A percentile compares a stretch with the other conserved stretches of the same genome.
These are phyloP conservation scores for Candida ascalaphidarum DNA, from an alignment of 805 yeast species.

Conservation along the genomic window DNA sequence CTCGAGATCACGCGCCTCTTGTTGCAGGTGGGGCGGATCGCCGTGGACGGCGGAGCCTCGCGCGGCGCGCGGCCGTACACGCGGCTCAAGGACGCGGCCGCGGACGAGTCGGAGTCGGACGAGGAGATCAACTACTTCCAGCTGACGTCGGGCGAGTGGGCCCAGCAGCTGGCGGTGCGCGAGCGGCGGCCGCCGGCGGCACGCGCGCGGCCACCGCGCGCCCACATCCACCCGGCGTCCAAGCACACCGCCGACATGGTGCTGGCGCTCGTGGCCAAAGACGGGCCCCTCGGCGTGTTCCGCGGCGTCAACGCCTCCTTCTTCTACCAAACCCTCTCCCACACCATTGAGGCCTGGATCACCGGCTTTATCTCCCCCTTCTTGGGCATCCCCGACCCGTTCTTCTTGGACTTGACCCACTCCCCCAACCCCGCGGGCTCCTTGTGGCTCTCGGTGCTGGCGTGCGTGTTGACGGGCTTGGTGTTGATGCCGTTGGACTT, in stretches of 20 bases:
- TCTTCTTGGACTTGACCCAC: constrained; percentile 72
- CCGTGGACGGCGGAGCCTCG: background rate
- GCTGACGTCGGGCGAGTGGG: constrained; percentile 5
- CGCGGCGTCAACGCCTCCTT: constrained; percentile 76
- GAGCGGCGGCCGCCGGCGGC: background rate
- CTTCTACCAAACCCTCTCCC: constrained; percentile 62
- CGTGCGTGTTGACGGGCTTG: constrained; percentile 65
- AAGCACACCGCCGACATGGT: constrained; percentile 59
- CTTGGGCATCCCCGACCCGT: constrained; percentile 80
- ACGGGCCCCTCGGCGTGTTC: constrained; percentile 63
- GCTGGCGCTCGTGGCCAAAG: constrained; percentile 57
- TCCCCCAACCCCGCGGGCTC: constrained; percentile 69
- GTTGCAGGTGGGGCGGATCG: constrained; percentile 57
- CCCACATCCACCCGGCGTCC: constrained; percentile 34
- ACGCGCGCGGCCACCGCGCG: background rate
- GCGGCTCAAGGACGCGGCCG: background rate
- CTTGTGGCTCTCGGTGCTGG: constrained; percentile 58
- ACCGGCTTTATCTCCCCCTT: constrained; percentile 82
- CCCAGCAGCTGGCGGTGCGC: background rate
- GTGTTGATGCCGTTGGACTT: constrained; percentile 74
- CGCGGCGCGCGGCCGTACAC: background rate
- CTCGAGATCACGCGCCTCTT: constrained; percentile 75
- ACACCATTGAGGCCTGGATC: constrained; percentile 84
- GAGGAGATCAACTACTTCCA: constrained; percentile 31
- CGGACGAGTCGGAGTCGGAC: constrained; percentile 7